Evolutionary conservation across 441 rosid genomes (phyloP).

Genomic region (Euphorbia celastroides): DNA sequence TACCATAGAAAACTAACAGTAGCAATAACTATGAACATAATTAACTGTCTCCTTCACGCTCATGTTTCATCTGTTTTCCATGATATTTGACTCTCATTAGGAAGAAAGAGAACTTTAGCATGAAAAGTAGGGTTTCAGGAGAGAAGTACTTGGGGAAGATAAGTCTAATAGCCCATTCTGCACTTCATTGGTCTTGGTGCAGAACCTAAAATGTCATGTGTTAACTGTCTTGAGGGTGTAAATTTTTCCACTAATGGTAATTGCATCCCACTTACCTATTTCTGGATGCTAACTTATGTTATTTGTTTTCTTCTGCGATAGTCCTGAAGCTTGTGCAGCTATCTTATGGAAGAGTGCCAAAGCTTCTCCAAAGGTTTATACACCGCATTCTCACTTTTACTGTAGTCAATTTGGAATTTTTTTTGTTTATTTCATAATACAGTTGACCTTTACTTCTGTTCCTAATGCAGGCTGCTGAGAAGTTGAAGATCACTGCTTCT

Average conservation of each 20-base stretch:
- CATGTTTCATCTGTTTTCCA: not conserved
- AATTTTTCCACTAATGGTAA: not conserved
- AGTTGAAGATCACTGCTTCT: slow-evolving; percentile 67
- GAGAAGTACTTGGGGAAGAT: not conserved
- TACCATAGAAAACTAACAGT: not conserved
- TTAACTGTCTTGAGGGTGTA: not conserved
- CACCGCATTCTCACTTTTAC: slow-evolving; percentile 14
- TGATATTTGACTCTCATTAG: not conserved
- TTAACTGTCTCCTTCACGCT: not conserved
- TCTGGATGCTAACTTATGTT: not conserved
- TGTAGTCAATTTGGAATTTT: slow-evolving; percentile 6
- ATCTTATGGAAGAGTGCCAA: slow-evolving; percentile 86
- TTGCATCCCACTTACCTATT: not conserved
- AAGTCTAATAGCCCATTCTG: not conserved
- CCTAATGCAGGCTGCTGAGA: slow-evolving; percentile 73
- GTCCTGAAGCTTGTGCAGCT: slow-evolving; percentile 98
- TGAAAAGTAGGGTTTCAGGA: not conserved
- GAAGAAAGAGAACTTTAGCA: not conserved
- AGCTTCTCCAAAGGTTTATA: slow-evolving; percentile 79
- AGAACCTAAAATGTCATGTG: not conserved
- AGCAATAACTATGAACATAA: not conserved
- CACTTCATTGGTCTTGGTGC: not conserved
- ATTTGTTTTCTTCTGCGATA: slow-evolving; percentile 22
- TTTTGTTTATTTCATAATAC: slow-evolving; percentile 10
- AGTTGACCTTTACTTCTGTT: slow-evolving; percentile 3